phyloP scores from a whole-genome alignment of 495 filamentous ascomycete genomes.

The Cenococcum geophilum region DNA sequence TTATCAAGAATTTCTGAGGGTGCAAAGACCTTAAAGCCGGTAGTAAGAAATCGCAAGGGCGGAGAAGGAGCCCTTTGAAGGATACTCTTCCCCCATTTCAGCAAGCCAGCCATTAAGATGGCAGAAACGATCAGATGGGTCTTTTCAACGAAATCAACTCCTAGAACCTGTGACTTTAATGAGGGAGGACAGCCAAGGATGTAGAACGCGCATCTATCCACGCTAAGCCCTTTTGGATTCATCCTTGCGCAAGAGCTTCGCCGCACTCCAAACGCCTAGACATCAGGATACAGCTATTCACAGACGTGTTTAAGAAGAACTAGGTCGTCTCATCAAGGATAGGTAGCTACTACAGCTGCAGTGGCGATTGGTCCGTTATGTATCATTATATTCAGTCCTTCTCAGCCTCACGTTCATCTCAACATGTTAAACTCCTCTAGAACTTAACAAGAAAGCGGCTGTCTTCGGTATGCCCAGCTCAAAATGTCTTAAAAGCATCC shows the following conservation, averaged over 20 bases:
- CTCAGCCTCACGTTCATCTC: conserved; percentile 1
- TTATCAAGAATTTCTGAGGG: conserved; percentile 4
- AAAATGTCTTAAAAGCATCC: background rate
- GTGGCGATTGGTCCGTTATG: background rate
- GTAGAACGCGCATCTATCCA: background rate
- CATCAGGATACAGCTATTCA: background rate
- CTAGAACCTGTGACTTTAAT: background rate
- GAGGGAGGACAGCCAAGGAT: background rate
- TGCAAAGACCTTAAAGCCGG: background rate
- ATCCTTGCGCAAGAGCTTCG: conserved; percentile 1
- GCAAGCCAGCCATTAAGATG: conserved; percentile 1
- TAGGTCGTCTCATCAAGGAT: conserved; percentile 1
- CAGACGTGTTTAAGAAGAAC: background rate
- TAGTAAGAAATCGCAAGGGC: conserved; percentile 1
- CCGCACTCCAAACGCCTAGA: conserved; percentile 1
- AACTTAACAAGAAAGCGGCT: background rate
- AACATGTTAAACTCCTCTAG: background rate
- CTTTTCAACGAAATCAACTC: conserved; percentile 1
- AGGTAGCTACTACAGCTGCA: background rate
- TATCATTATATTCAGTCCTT: conserved; percentile 1
- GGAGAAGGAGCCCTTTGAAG: conserved; percentile 3
- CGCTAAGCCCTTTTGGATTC: background rate
- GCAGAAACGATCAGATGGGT: conserved; percentile 1
- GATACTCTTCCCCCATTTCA: conserved; percentile 3
- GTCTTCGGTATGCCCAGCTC: background rate